These are phyloP conservation scores for Trichophaea hybrida DNA, from an alignment of 2,329 filamentous ascomycete genomes.

Conservation along the genomic window DNA sequence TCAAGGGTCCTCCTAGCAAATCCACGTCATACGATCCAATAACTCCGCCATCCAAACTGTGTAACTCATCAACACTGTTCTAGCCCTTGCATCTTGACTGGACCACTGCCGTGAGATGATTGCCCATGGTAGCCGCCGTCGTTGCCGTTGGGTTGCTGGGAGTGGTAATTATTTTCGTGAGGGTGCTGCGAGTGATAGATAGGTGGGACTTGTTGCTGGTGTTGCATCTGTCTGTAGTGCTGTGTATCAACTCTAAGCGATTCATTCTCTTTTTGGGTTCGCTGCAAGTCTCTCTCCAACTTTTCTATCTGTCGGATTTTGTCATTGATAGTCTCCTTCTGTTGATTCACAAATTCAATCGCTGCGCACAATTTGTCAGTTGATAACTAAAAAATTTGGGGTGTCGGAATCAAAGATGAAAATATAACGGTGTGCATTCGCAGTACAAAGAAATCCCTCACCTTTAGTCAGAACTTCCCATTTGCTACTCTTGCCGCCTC, in stretches of 20 bases:
- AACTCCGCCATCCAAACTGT: neutral
- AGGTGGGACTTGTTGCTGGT: slow-evolving; percentile 16
- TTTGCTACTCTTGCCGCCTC: slow-evolving; percentile 73
- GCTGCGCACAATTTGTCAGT: slow-evolving; percentile 12
- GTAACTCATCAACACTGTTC: slow-evolving; percentile 21
- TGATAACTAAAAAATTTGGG: neutral
- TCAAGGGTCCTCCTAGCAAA: neutral
- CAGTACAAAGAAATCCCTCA: slow-evolving; percentile 33
- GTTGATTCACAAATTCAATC: slow-evolving; percentile 26
- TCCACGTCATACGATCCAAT: neutral
- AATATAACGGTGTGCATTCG: neutral
- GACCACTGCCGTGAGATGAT: slow-evolving; percentile 11
- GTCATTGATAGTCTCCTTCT: slow-evolving; percentile 1
- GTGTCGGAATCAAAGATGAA: neutral
- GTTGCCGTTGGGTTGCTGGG: slow-evolving; percentile 2
- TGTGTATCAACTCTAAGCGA: slow-evolving; percentile 18
- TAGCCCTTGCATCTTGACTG: slow-evolving; percentile 26
- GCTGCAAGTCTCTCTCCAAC: slow-evolving; percentile 16
- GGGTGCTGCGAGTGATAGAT: slow-evolving; percentile 17
- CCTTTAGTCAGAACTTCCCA: slow-evolving; percentile 82
- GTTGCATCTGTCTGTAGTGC: slow-evolving; percentile 16
- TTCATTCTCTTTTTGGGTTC: slow-evolving; percentile 22
- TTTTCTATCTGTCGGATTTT: slow-evolving; percentile 17
- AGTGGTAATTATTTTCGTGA: slow-evolving; percentile 18
- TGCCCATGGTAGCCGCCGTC: slow-evolving; percentile 2